These are phyloP conservation scores for Penium margaritaceum DNA, from an alignment of 139 green algal genomes.

Conservation along the genomic window DNA sequence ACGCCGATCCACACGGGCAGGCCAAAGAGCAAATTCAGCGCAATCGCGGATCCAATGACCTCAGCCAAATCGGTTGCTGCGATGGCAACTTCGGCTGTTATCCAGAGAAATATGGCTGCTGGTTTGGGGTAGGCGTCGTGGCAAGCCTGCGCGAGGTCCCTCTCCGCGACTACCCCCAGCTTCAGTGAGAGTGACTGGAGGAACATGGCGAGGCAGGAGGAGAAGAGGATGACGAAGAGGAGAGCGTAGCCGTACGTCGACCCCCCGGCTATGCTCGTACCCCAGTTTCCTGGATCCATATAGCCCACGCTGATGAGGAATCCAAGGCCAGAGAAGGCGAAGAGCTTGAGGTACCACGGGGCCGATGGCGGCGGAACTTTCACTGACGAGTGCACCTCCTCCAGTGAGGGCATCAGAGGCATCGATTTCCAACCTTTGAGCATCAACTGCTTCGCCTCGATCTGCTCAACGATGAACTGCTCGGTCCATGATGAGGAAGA, in stretches of 20 bases:
- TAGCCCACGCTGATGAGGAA: slow-evolving; percentile 62
- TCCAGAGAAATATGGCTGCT: slow-evolving; percentile 51
- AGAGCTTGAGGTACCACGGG: slow-evolving; percentile 27
- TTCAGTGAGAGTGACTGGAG: slow-evolving; percentile 55
- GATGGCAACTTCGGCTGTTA: slow-evolving; percentile 58
- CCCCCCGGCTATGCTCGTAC: slow-evolving; percentile 49
- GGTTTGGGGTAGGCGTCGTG: slow-evolving; percentile 50
- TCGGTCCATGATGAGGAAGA: too few relatives aligned
- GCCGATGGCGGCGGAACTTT: slow-evolving; percentile 22
- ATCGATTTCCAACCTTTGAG: too few relatives aligned
- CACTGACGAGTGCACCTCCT: slow-evolving; percentile 49
- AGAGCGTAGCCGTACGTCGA: slow-evolving; percentile 52
- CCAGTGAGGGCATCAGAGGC: slow-evolving; percentile 38
- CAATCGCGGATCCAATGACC: slow-evolving; percentile 51
- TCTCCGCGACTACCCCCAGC: slow-evolving; percentile 50
- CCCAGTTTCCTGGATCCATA: slow-evolving; percentile 61
- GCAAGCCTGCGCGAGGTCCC: slow-evolving; percentile 58
- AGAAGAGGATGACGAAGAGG: slow-evolving; percentile 52
- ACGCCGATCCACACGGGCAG: slow-evolving; percentile 50
- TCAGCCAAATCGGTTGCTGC: slow-evolving; percentile 54
- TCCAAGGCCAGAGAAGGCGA: slow-evolving; percentile 54
- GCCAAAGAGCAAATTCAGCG: slow-evolving; percentile 51
- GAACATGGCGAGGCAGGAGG: slow-evolving; percentile 52
- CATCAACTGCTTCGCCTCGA: too few relatives aligned
- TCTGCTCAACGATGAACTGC: too few relatives aligned